phyloP scores from a whole-genome alignment of 495 filamentous ascomycete genomes.

The Tuber melanosporum region DNA sequence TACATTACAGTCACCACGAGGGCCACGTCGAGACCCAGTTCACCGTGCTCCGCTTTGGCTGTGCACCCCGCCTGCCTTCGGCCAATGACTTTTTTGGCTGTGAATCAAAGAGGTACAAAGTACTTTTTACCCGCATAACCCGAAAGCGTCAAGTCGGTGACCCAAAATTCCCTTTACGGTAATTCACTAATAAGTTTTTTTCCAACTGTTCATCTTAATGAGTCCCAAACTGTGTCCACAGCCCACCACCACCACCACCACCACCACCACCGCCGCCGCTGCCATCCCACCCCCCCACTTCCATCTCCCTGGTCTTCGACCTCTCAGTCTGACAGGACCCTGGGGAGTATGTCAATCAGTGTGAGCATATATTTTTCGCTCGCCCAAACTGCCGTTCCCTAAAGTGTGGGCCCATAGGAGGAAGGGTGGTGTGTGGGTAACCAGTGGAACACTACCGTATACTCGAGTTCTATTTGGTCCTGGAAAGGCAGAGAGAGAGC shows the following conservation, averaged over 20 bases:
- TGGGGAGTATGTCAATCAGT: not conserved
- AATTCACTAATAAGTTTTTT: not conserved
- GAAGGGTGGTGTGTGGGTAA: not conserved
- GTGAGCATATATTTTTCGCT: not conserved
- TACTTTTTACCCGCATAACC: not conserved
- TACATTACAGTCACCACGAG: slow-evolving; percentile 19
- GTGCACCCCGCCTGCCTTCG: slow-evolving; percentile 9
- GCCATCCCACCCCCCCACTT: not conserved
- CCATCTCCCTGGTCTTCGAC: not conserved
- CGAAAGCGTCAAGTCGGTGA: not conserved
- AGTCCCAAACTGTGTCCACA: not conserved
- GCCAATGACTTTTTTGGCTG: slow-evolving; percentile 21
- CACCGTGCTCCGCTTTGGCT: slow-evolving; percentile 26
- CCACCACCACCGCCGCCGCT: not conserved
- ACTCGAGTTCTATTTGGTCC: not conserved
- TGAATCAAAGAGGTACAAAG: not conserved
- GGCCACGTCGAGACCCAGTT: slow-evolving; percentile 33
- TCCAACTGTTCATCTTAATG: not conserved
- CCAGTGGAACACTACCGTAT: not conserved
- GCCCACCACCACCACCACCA: too few species aligned
- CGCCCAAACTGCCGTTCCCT: not conserved
- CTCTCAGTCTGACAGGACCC: not conserved
- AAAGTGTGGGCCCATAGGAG: not conserved
- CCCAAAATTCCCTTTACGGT: not conserved
- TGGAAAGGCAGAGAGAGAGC: not conserved